A percentile compares a stretch with the other conserved stretches of the same genome.
Evolutionary conservation across 352 stramenopile genomes (phyloP).

Genomic region (Peronospora tabacina): DNA sequence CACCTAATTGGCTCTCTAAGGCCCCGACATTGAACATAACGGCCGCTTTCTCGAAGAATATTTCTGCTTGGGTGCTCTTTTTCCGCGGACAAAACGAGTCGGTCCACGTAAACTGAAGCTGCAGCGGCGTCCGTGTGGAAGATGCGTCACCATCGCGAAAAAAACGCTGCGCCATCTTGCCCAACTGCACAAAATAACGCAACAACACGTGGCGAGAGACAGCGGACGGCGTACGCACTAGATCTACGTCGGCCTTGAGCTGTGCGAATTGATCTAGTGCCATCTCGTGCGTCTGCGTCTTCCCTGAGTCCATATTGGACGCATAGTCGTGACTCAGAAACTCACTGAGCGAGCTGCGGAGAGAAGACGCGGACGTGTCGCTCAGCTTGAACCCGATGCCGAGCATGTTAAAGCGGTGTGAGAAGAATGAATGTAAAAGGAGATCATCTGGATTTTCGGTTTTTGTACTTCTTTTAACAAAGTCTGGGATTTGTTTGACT

Average conservation of each 20-base stretch:
- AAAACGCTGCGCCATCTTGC: constrained; percentile 58
- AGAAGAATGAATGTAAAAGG: too few species aligned
- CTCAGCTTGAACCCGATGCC: constrained; percentile 72
- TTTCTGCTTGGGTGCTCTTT: constrained; percentile 52
- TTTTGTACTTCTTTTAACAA: too few species aligned
- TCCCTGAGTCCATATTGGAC: constrained; percentile 4
- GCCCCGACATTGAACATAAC: constrained; percentile 87
- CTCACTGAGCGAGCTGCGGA: constrained; percentile 48
- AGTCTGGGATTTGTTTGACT: too few species aligned
- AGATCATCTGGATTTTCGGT: too few species aligned
- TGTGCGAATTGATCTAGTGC: constrained; percentile 43
- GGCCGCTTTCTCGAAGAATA: constrained; percentile 71
- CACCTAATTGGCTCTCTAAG: constrained; percentile 72
- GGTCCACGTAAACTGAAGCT: constrained; percentile 85
- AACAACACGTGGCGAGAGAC: constrained; percentile 63
- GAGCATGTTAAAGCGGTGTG: constrained; percentile 30
- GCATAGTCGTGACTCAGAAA: constrained; percentile 69
- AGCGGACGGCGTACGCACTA: constrained; percentile 61
- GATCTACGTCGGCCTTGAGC: constrained; percentile 59
- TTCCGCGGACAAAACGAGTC: constrained; percentile 88
- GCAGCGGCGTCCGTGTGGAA: constrained; percentile 15
- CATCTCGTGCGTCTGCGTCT: constrained; percentile 19
- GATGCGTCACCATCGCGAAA: constrained; percentile 27
- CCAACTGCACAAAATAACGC: constrained; percentile 70
- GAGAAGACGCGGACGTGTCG: constrained; percentile 34